Base-by-base conservation (phyloP, 2,329 filamentous ascomycete species). In the Catunica adiposa region DNA sequence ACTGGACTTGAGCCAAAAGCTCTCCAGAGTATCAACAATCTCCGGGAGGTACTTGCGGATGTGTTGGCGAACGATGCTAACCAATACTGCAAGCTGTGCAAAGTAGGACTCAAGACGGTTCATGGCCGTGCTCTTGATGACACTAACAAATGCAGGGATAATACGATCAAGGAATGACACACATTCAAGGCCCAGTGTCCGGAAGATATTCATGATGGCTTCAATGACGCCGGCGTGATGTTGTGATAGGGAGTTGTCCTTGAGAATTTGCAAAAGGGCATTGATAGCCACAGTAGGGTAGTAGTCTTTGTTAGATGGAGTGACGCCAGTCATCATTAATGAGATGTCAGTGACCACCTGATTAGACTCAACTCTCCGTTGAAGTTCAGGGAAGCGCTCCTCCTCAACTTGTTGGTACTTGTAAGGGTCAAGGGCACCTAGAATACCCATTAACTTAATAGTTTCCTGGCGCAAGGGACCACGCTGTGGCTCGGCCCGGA, bases 261-360 rank as follows among this genome's bases (percentile, higher is more conserved):
- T 94, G 37, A 98, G 71, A 61, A 98, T 89, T 56, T 89, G 84
- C 63, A 98, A 81, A 9, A 98, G 76, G 1, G 92, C 94, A 63
- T 95, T 95, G 66, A 98, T 96, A 50, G 96, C 92, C 17, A 98
- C 89, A 0, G 92, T 98, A 0, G 92, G 92, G 65, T 95, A 98
- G 68, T 98, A 98, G 63, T 98, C 92, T 65, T 98, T 95, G 64
- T 87, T 95, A 0, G 90, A 97, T 0, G 92, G 94, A 0, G 89
- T 97, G 42, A 96, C 75, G 14, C 94, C 92, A 44, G 87, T 89
- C 90, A 98, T 98, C 75, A 98, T 97, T 29, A 98, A 76, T 2
- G 89, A 92, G 48, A 98, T 94, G 67, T 98, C 92, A 0, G 90
- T 94, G 63, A 94, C 56, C 9, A 54, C 71, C 57, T 81, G 79